These are phyloP conservation scores for Mortierella sp. DNA, from an alignment of 371 early-diverging fungal genomes.

Conservation along the genomic window DNA sequence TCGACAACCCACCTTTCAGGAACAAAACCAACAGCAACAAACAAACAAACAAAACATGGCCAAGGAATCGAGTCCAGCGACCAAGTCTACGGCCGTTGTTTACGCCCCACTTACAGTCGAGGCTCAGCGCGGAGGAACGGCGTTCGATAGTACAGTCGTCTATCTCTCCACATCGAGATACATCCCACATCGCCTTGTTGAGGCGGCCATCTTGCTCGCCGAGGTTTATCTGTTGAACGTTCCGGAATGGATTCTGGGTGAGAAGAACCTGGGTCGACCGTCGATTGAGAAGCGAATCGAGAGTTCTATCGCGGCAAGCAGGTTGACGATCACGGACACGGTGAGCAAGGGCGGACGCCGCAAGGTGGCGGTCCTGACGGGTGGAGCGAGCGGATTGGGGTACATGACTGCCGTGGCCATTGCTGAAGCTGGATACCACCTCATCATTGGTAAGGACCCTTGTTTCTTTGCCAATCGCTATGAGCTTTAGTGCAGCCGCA, in stretches of 20 bases:
- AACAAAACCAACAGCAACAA: not conserved
- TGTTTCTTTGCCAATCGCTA: not conserved
- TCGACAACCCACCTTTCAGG: not conserved
- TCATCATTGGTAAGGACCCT: slow-evolving; percentile 42
- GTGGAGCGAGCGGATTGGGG: slow-evolving; percentile 48
- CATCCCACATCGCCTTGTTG: slow-evolving; percentile 39
- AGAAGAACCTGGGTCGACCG: slow-evolving; percentile 12
- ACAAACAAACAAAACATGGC: not conserved
- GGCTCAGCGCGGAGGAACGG: slow-evolving; percentile 32
- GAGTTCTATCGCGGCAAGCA: slow-evolving; percentile 36
- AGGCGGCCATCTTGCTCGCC: slow-evolving; percentile 26
- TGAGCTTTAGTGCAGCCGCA: not conserved
- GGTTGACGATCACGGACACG: slow-evolving; percentile 9
- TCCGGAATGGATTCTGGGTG: slow-evolving; percentile 51
- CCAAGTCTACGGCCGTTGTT: not conserved
- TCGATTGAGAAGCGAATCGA: slow-evolving; percentile 41
- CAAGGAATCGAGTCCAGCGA: not conserved
- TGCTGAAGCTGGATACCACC: slow-evolving; percentile 51
- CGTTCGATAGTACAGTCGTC: slow-evolving; percentile 29
- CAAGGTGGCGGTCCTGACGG: slow-evolving; percentile 46
- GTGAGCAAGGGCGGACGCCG: slow-evolving; percentile 42
- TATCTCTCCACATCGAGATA: slow-evolving; percentile 35
- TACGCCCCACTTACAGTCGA: slow-evolving; percentile 36
- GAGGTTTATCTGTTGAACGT: slow-evolving; percentile 40
- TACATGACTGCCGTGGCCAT: slow-evolving; percentile 44